Base-by-base conservation (phyloP, 768 basidiomycete species). In the Lentinula boryana region DNA sequence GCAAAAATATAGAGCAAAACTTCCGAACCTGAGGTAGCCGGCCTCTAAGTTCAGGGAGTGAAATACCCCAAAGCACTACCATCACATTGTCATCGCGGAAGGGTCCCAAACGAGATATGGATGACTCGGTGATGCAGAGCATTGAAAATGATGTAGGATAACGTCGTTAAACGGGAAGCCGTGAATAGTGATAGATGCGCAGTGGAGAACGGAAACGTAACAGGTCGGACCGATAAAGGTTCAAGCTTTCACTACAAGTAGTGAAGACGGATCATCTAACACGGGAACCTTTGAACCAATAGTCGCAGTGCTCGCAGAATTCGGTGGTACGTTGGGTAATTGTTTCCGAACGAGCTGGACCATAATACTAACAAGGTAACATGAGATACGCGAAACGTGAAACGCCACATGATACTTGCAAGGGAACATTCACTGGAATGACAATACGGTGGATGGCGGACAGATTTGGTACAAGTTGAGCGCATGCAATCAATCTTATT, bases 331-430 rank as follows among this genome's bases (percentile, higher is more conserved):
- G 71, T 23, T 72, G 66, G 0, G 81, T 82, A 61, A 89, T 77
- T 3, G 75, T 84, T 70, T 93, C 88, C 58, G 78, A 80, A 46
- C 73, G 73, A 66, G 92, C 90, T 1, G 91, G 90, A 21, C 88
- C 88, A 65, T 80, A 78, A 68, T 86, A 89, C 90, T 90, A 66
- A n/a, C n/a, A 56, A 44, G 52, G 51, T 53, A 60, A 62, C 53
- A 59, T 50, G 63, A 60, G 60, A 4, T 2, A 7, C 13, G 49
- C 35, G 31, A 60, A 32, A 40, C 27, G n/a, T 16, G 36, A 41
- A 9, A 32, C 13, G 51, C 40, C 15, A 33, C n/a, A 52, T 27
- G 80, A 78, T 65, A 6, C 55, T 27, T n/a, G 38, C 55, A 41
- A 74, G 72, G 58, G 82, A 77, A 67, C 81, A 81, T 41, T 65